Evolutionary conservation across 768 basidiomycete genomes (phyloP).

Genomic region (Lyophyllum atratum): DNA sequence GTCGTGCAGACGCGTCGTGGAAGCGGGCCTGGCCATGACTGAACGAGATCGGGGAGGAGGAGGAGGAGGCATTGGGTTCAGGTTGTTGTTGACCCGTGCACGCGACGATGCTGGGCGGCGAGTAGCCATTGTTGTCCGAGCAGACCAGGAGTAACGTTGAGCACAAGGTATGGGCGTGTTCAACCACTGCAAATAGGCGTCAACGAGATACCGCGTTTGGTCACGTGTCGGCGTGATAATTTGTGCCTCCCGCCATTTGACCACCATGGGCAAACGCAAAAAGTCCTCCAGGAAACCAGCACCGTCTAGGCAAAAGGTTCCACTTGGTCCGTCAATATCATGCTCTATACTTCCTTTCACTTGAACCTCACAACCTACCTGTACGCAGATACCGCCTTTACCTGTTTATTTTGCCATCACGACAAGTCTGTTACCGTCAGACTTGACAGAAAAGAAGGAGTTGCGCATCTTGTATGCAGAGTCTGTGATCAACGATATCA

Average conservation of each 20-base stretch:
- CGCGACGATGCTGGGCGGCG: constrained; percentile 60
- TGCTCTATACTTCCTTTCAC: background rate
- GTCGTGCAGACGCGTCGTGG: constrained; percentile 31
- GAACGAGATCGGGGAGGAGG: constrained; percentile 48
- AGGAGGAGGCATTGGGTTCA: constrained; percentile 29
- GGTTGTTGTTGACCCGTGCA: constrained; percentile 35
- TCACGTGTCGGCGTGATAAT: constrained; percentile 33
- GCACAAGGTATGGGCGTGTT: background rate
- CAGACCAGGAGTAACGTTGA: background rate
- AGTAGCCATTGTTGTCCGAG: constrained; percentile 51
- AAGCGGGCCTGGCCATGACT: constrained; percentile 43
- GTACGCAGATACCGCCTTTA: constrained; percentile 73
- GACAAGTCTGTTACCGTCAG: constrained; percentile 87
- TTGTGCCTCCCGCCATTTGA: constrained; percentile 1
- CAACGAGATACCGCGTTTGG: constrained; percentile 23
- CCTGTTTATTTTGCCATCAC: constrained; percentile 88
- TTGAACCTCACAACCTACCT: constrained; percentile 1
- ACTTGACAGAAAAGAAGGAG: constrained; percentile 82
- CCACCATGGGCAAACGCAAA: constrained; percentile 85
- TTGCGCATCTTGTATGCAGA: constrained; percentile 79
- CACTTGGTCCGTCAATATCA: constrained; percentile 58
- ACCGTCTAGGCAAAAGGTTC: constrained; percentile 64
- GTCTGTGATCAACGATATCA: constrained; percentile 88
- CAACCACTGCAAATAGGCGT: constrained; percentile 18
- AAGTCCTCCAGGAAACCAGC: constrained; percentile 85